A percentile compares a stretch with the other conserved stretches of the same genome.
These are phyloP conservation scores for Aureobasidium melanogenum DNA, from an alignment of 2,329 filamentous ascomycete genomes.

Conservation along the genomic window DNA sequence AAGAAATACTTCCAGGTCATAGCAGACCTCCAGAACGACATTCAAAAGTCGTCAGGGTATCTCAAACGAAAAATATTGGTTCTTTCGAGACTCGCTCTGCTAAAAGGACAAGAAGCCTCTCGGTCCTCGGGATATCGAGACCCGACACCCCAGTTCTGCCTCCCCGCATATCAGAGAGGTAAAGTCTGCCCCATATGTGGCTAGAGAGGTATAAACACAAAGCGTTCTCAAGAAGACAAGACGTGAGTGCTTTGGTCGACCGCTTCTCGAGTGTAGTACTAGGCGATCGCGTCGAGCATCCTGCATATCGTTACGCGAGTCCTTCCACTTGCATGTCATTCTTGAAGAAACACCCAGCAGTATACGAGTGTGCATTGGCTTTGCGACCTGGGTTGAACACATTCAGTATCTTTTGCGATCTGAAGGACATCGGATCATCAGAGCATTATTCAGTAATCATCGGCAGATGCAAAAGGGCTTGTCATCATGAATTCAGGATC, in stretches of 20 bases:
- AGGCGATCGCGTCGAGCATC: too few species aligned
- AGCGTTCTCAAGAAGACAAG: too few species aligned
- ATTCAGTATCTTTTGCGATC: neutral
- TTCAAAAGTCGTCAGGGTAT: too few species aligned
- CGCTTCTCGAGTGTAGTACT: too few species aligned
- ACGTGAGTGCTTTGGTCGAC: too few species aligned
- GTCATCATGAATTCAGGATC: slow-evolving; percentile 23
- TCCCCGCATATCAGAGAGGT: neutral
- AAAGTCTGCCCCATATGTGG: too few species aligned
- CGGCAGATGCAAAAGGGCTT: slow-evolving; percentile 16
- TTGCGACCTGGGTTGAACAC: neutral
- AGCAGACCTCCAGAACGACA: neutral
- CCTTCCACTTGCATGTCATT: slow-evolving; percentile 10
- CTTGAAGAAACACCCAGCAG: slow-evolving; percentile 12
- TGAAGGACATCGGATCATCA: neutral
- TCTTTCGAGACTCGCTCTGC: neutral
- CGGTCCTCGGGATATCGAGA: neutral
- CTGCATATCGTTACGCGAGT: neutral
- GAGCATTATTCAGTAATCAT: slow-evolving; percentile 7
- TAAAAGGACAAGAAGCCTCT: neutral
- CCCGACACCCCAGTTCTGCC: neutral
- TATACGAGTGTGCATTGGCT: neutral
- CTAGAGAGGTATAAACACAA: too few species aligned
- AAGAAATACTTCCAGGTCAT: neutral
- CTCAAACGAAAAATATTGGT: too few species aligned